Evolutionary conservation across 495 filamentous ascomycete species (phyloP), one percentile per base, ranked within the genome.

Genomic region (Penicillium subrubescens): DNA sequence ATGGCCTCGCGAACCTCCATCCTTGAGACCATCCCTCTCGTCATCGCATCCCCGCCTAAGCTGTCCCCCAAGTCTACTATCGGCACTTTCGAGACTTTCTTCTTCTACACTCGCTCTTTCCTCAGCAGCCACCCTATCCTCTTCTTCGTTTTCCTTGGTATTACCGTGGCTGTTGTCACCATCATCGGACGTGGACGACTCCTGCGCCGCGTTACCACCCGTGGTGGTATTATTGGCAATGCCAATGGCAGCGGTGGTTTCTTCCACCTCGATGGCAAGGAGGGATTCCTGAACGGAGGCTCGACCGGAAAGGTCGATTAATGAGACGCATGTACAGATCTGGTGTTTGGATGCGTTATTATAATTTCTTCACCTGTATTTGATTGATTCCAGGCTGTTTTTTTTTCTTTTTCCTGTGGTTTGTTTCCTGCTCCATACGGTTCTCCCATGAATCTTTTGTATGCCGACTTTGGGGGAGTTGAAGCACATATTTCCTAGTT

Each of bases 1-100:
- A 87, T 94, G 65, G 90, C 93, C 43, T 94, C 91, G 7, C 91
- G 95, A 54, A 96, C 94, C 7, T 94, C 92, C 8, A 99, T 99
- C 71, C 88, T 97, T 37, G 95, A 98, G 77, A 97, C 94, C 53
- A 84, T 97, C 63, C 90, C 87, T 65, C 92, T 96, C 67, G 88
- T 90, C 55, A 77, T 90, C 60, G 78, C 83, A 17, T 86, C 84
- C 53, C 92, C 94, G 17, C 89, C 93, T 41, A 91, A 93, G 73
- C 88, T 99, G 68, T 88, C 86, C 65, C 84, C 92, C 15, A 99
- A 97, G 81, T 92, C 92, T 46, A 94, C 93, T 53, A 89, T 92
- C 65, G 89, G 89, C 57, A 81, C 82, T 33, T 79, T 97, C 59
- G 89, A 92, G 75, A 87, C 89, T 59, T 77, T 94, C 51, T 90